Evolutionary conservation across 352 stramenopile species (phyloP).

Genomic region (Phytophthora tentaculata): DNA sequence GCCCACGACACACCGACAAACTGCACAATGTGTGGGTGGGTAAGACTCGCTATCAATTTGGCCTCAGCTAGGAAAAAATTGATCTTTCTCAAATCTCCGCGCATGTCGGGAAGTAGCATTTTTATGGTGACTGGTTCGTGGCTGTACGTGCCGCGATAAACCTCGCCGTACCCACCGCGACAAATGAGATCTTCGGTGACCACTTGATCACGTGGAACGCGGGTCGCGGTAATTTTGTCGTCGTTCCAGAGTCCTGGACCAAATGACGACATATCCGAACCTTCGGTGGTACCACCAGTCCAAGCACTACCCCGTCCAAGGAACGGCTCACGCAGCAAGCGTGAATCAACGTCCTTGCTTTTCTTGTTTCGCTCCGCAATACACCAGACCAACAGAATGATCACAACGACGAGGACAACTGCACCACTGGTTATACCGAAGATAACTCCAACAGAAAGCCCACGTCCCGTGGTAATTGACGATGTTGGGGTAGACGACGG

Average conservation of each 20-base stretch:
- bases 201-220: conserved; percentile 15
- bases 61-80: conserved; percentile 45
- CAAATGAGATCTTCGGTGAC: conserved; percentile 7
- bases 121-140: conserved; percentile 50
- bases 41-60: conserved; percentile 48
- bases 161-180: conserved; percentile 42
- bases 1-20: conserved; percentile 58
- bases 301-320: conserved; percentile 5
- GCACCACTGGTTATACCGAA: background rate
- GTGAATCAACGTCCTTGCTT: background rate
- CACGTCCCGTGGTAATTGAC: background rate
- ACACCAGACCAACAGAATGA: background rate
- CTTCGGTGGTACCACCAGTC: conserved; percentile 4
- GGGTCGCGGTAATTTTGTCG: conserved; percentile 12
- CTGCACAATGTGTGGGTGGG: conserved; percentile 53
- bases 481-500: background rate
- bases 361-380: conserved; percentile 3
- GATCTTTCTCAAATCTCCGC: conserved; percentile 41
- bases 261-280: conserved; percentile 5
- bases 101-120: conserved; percentile 31
- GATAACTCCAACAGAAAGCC: background rate
- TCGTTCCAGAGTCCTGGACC: conserved; percentile 15
- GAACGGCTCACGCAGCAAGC: conserved; percentile 1
- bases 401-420: conserved; percentile 1
- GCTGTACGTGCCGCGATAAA: conserved; percentile 52